Base-by-base conservation (phyloP, 2,329 filamentous ascomycete species). In the Penicillium sp. region DNA sequence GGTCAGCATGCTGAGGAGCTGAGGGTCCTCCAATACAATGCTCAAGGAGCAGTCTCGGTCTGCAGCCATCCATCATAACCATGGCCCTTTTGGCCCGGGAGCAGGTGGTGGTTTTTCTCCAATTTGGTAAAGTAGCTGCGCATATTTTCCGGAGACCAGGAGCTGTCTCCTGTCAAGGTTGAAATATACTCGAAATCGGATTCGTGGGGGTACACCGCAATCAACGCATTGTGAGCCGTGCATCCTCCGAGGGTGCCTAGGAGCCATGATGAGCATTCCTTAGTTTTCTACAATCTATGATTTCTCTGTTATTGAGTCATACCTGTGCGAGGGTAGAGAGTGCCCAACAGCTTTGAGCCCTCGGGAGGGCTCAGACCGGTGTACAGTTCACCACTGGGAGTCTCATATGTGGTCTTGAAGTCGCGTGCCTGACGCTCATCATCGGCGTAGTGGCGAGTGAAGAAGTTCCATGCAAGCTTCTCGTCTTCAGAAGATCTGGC, bases 161-260 rank as follows among this genome's bases (percentile, higher is more conserved):
- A 79, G 2, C 64, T 55, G 56, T 86, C 82, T 4, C 81, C 81
- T 2, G 82, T 85, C 27, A 84, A 58, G 9, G 66, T 64, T 3
- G 75, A 76, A 47, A 85, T 77, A 56, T 77, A 66, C 39, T 81
- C 71, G 66, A 78, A 85, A 63, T 85, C 83, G 27, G 73, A 76
- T 40, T 77, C 71, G 48, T 80, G 74, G 0, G 82, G 81, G 50
- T 81, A 76, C 26, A 83, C 70, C 12, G 76, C 73, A 42, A 85
- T 77, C 39, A 83, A 65, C 5, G 80, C 81, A 39, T 83, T 82
- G 65, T 86, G 82, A 4, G 77, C 74, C 1, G 78, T 76, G 63
- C 80, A 82, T 4, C 80, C 80, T 45, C 80, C 79, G 1, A 83
- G 66, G 3, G 73, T 42, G 25, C 40, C 40, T 42, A 33, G 1